Percentiles rank a stretch among this genome's conserved stretches.
These are phyloP conservation scores for Phytophthora constricta DNA, from an alignment of 352 stramenopile genomes.

Conservation along the genomic window DNA sequence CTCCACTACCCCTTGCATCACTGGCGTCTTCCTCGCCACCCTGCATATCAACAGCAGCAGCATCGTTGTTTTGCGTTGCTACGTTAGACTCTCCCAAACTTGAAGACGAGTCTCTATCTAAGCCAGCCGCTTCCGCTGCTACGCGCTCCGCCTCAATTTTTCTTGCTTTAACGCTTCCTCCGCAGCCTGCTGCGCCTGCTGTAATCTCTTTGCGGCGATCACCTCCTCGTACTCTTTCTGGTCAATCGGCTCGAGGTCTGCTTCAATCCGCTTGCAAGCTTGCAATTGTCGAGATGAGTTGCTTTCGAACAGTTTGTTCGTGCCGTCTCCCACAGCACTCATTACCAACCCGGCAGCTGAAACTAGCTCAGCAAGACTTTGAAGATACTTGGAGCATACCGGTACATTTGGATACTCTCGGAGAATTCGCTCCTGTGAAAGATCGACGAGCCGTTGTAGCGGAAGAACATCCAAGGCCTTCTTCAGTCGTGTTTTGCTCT, in stretches of 20 bases:
- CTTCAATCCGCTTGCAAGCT: constrained; percentile 69
- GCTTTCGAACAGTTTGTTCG: constrained; percentile 57
- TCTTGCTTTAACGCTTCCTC: constrained; percentile 55
- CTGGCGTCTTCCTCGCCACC: constrained; percentile 36
- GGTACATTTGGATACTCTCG: constrained; percentile 81
- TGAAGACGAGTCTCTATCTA: constrained; percentile 29
- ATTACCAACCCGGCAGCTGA: constrained; percentile 70
- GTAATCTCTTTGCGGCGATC: constrained; percentile 47
- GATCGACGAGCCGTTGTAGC: constrained; percentile 68
- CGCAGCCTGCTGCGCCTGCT: constrained; percentile 51
- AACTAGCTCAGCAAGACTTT: constrained; percentile 87
- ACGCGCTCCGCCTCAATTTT: constrained; percentile 53
- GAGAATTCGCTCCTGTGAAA: constrained; percentile 77
- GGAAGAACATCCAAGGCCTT: constrained; percentile 61
- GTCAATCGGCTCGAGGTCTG: constrained; percentile 72
- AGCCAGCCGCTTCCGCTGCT: constrained; percentile 28
- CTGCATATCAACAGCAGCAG: constrained; percentile 17
- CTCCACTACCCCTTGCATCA: constrained; percentile 29
- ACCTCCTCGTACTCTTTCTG: constrained; percentile 74
- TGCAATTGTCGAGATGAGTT: constrained; percentile 47
- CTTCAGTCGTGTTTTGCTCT: constrained; percentile 39
- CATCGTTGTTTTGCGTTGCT: constrained; percentile 20
- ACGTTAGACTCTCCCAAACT: constrained; percentile 26
- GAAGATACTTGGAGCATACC: constrained; percentile 85
- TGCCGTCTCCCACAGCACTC: constrained; percentile 53